These are phyloP conservation scores for Pseudognaphalium luteoalbum DNA, from an alignment of 129 eudicot genomes.

Conservation along the genomic window DNA sequence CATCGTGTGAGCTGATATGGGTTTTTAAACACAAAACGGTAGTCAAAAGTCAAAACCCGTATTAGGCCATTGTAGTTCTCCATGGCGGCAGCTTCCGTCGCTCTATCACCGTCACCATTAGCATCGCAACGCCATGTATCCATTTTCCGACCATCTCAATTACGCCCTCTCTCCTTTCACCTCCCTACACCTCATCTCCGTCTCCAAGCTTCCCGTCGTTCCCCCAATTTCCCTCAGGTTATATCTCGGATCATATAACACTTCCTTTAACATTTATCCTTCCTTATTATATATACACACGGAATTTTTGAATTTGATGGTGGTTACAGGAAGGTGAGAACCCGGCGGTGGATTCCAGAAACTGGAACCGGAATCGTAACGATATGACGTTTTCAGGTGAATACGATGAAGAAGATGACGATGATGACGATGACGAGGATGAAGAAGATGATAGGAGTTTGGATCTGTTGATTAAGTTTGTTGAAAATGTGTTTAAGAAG, in stretches of 20 bases:
- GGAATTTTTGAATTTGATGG: too few species aligned
- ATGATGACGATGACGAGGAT: constrained; percentile 63
- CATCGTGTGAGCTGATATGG: too few species aligned
- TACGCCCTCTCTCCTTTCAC: constrained; percentile 16
- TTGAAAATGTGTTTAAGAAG: constrained; percentile 77
- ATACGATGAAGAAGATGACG: constrained; percentile 53
- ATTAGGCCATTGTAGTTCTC: background rate
- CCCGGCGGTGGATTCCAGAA: constrained; percentile 36
- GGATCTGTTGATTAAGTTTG: constrained; percentile 79
- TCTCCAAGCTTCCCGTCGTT: constrained; percentile 57
- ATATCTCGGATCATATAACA: background rate
- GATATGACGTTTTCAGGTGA: constrained; percentile 41
- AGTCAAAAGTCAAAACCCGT: too few species aligned
- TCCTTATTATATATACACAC: too few species aligned
- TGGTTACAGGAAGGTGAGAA: constrained; percentile 43
- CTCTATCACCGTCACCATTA: background rate
- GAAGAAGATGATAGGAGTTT: constrained; percentile 84
- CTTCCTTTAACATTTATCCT: background rate
- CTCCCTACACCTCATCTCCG: constrained; percentile 13
- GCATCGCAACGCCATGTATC: constrained; percentile 5
- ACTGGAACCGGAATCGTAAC: constrained; percentile 44
- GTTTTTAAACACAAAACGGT: too few species aligned
- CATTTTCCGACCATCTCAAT: constrained; percentile 7
- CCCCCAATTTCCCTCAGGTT: constrained; percentile 51
- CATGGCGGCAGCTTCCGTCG: constrained; percentile 32